Evolutionary conservation across 225 moss, liverwort and hornwort species (phyloP), one percentile per base, ranked within the genome.

Genomic region (Pleurozium schreberi): DNA sequence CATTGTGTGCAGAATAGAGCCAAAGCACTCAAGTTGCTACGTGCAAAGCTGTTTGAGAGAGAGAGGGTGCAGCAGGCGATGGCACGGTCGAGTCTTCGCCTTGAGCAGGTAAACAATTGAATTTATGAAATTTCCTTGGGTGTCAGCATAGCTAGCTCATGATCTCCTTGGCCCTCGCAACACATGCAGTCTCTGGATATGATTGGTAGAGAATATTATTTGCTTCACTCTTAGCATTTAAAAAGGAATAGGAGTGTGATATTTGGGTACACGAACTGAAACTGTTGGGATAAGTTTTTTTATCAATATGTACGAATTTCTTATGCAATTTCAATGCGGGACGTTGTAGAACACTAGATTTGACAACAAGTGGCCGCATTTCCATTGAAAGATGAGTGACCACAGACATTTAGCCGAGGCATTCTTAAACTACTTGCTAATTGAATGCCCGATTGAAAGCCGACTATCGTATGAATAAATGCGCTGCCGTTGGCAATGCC

Each of bases 1-100:
- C 57, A 47, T 40, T 83, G 59, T 88, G 43, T 82, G 70, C 95
- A 99, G 97, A 99, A 99, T 87, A 93, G 95, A 89, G 96, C 97
- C 85, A 99, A 96, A 89, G 97, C 98, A 76, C 86, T 99, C 14
- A 96, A 97, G 86, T 75, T 99, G 86, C 88, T 97, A 53, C 94
- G 97, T 66, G 97, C 98, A 66, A 99, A 93, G 89, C 88, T 99
- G 38, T 99, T 95, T 89, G 98, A 97, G 88, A 95, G 89, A 89
- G 96, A 99, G 91, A 93, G 98, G 87, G 86, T 92, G 75, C 97
- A 96, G 86, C 95, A 95, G 88, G 93, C 94, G 43, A 90, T 94
- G 84, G 58, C 95, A 77, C 92, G 96, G 65, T 97, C 98, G 47
- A 95, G 92, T 91, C 96, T 97, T 88, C 95, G 96, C 53, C 95